Conservation (phyloP, 2,329 filamentous ascomycete genomes). For the Chrysoporthe cubensis region DNA sequence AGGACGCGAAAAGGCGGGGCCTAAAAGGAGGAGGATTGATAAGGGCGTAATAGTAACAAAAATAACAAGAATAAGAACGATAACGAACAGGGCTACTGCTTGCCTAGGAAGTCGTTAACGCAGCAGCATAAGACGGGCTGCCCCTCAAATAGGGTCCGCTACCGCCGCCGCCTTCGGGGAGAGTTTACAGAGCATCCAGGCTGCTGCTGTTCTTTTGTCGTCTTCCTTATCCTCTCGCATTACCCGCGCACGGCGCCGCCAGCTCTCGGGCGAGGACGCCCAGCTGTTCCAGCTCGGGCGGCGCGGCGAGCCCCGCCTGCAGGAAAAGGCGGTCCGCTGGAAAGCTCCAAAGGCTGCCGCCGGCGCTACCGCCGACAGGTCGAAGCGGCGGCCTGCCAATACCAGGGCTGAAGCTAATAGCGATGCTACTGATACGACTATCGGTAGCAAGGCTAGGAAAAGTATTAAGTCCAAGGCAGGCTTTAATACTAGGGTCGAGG, state of each 20-base stretch:
- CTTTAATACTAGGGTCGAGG: not conserved
- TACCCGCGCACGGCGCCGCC: constrained; percentile 14
- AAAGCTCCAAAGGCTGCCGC: not conserved
- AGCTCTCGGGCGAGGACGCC: constrained; percentile 9
- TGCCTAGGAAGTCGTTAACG: not conserved
- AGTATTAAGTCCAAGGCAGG: too few species aligned
- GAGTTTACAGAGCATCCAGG: too few species aligned
- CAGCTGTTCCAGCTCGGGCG: constrained; percentile 16
- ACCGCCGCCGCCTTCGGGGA: not conserved
- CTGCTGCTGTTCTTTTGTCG: not conserved
- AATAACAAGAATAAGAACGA: not conserved
- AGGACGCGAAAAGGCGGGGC: not conserved
- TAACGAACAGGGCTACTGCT: not conserved
- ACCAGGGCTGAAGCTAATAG: too few species aligned
- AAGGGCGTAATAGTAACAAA: too few species aligned
- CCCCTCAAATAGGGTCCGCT: not conserved
- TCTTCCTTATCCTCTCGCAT: not conserved
- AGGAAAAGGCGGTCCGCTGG: not conserved
- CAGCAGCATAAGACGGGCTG: not conserved
- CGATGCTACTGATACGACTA: too few species aligned
- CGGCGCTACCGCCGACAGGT: too few species aligned
- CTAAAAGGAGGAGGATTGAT: not conserved
- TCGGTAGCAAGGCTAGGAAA: too few species aligned
- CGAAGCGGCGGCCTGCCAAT: too few species aligned
- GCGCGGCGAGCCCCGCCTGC: constrained; percentile 5